Evolutionary conservation across 257 asterid species (phyloP), one percentile per base, ranked within the genome.

Genomic region (Primulina tabacum): DNA sequence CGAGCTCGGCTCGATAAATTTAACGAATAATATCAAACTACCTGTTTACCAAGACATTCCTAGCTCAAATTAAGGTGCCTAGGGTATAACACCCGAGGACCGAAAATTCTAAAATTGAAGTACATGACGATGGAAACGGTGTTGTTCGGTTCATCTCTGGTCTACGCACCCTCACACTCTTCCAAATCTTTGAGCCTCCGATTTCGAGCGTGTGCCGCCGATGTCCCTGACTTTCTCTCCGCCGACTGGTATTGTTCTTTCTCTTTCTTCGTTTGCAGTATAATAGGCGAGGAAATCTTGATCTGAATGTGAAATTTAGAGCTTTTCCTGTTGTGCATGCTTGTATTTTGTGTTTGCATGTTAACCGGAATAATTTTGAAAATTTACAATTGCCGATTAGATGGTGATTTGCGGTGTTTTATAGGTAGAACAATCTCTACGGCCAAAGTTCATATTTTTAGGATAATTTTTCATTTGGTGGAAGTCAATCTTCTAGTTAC

Each of bases 151-250:
- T 74, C 84, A 4, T 81, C 85, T 64, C 73, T 82, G 8, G 64
- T 81, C 53, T 65, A 81, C 40, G 59, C 76, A 53, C 79, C 71
- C 63, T 70, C 76, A 20, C 73, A 34, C 55, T 71, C 67, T 53
- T 69, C 74, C 65, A 90, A 76, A 65, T 79, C 87, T 20, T 68
- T 50, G 7, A 62, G 62, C 43, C 72, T 37, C 0, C 86, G 89
- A 5, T 68, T 82, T 67, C 77, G 85, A 80, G 91, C 96, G 68
- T 92, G 85, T 73, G 77, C 96, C 12, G 80, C 96, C 62, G 93
- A 87, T 38, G 88, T 90, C 26, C 98, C 97, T 2, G 98, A 92
- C 62, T 92, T 75, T 78, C 87, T 90, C 78, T 85, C 96, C 71
- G 81, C 90, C 37, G 90, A 92, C 66, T 92, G 97, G 97, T 91